These are phyloP conservation scores for Saccharomyces hybrid DNA, from an alignment of 1,139 yeast species.

Conservation along the genomic window DNA sequence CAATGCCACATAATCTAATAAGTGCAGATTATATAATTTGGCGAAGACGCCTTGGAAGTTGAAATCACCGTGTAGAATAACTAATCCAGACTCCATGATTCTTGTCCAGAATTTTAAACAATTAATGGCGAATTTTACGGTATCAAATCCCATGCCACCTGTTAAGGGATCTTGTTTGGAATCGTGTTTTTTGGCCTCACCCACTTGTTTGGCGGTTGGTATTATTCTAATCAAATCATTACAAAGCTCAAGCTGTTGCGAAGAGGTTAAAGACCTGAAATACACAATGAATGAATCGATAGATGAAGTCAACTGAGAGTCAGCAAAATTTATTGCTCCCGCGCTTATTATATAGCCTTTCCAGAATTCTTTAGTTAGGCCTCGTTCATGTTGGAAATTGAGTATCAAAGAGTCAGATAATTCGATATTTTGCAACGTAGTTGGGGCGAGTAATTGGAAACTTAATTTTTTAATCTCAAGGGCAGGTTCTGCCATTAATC, in stretches of 20 bases:
- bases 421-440: neutral
- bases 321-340: constrained; percentile 56
- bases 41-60: constrained; percentile 40
- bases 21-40: constrained; percentile 50
- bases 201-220: constrained; percentile 15
- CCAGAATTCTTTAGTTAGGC: constrained; percentile 38
- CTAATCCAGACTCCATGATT: constrained; percentile 26
- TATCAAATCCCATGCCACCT: constrained; percentile 13
- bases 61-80: constrained; percentile 32
- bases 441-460: neutral
- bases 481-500: constrained; percentile 50
- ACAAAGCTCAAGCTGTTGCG: constrained; percentile 10
- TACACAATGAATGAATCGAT: constrained; percentile 39
- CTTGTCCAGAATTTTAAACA: constrained; percentile 31
- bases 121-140: constrained; percentile 18
- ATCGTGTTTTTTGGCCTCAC: constrained; percentile 19
- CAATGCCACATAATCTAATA: constrained; percentile 13
- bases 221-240: constrained; percentile 17
- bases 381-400: neutral
- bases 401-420: neutral
- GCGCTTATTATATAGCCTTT: constrained; percentile 49
- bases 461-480: constrained; percentile 35
- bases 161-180: neutral
- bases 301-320: constrained; percentile 40
- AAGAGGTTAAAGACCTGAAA: constrained; percentile 18